These are phyloP conservation scores for Pythium diclinum DNA, from an alignment of 352 stramenopile genomes.

Conservation along the genomic window DNA sequence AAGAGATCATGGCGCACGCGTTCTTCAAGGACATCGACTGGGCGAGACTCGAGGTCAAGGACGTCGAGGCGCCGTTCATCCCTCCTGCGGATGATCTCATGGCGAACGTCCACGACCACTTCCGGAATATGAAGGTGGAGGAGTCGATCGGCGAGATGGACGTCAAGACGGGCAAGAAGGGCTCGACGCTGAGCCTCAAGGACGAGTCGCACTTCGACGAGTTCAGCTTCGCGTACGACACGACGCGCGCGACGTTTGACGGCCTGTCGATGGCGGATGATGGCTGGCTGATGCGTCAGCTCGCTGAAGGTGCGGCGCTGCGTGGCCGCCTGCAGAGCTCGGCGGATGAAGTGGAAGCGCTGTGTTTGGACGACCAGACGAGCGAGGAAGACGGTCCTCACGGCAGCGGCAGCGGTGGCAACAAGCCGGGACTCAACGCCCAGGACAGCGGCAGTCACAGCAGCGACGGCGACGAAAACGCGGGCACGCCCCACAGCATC, in stretches of 20 bases:
- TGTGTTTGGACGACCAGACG: constrained; percentile 40
- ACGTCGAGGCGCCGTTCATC: constrained; percentile 79
- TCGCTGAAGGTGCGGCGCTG: constrained; percentile 73
- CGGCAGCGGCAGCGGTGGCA: neutral
- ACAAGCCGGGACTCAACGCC: constrained; percentile 32
- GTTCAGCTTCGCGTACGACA: constrained; percentile 87
- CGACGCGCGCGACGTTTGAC: constrained; percentile 69
- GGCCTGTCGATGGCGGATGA: constrained; percentile 80
- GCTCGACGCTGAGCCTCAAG: constrained; percentile 33
- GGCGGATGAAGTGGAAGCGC: constrained; percentile 46
- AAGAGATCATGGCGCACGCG: constrained; percentile 36
- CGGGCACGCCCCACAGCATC: neutral
- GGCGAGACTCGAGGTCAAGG: constrained; percentile 67
- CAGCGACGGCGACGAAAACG: constrained; percentile 59
- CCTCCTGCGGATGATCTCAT: constrained; percentile 77
- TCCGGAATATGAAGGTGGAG: constrained; percentile 87
- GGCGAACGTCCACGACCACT: constrained; percentile 87
- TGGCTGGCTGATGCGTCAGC: constrained; percentile 76
- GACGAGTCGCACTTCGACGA: constrained; percentile 84
- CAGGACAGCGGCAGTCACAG: constrained; percentile 50
- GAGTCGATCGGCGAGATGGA: constrained; percentile 76
- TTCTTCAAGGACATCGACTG: constrained; percentile 82
- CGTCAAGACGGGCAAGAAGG: constrained; percentile 57
- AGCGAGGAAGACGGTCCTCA: constrained; percentile 56
- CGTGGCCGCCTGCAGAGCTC: constrained; percentile 53